Evolutionary conservation across 345 rosid species (phyloP), one percentile per base, ranked within the genome.

Genomic region (Bruguiera parviflora): DNA sequence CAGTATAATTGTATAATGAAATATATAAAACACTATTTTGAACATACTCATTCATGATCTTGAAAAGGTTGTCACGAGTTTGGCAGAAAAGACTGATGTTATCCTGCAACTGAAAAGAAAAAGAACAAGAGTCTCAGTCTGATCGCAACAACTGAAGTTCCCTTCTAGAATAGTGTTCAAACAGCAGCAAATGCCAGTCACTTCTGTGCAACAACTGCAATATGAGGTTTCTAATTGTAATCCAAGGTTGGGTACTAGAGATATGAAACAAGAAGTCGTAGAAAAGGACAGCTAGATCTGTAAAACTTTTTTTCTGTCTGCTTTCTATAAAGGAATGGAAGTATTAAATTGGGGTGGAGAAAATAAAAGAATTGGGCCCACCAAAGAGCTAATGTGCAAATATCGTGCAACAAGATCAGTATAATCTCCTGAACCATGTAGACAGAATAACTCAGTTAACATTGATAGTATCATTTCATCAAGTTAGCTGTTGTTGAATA

Each of bases 11-110:
- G 27, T 57, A 8, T 27, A 19, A 58, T 24, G 25, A 57, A 28
- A 28, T 65, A 64, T 25, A 53, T 5, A 71, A 64, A 67, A 20
- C 39, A 67, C 53, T 70, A 64, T 8, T 63, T 9, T 58, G 27
- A 69, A 62, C 87, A 39, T 83, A 87, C 95, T 71, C 61, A 6
- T 67, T 63, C 69, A 84, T 32, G 71, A 89, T 68, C 46, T 25
- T 75, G 57, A 27, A 49, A 28, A 87, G 71, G 80, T 81, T 84
- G 56, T 72, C 78, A 0, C 80, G 75, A 63, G 76, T 77, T 73
- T 72, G 74, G 71, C 68, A 19, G 51, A 89, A 78, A 64, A 89
- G 85, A 28, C 5, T 32, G 13, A 77, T 16, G 68, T 85, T 89
- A 11, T 86, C 83, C 35, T 15, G 73, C 63, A 81, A 11, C 91